Evolutionary conservation across 2,329 filamentous ascomycete species (phyloP).

Genomic region (Aspergillus floridensis): DNA sequence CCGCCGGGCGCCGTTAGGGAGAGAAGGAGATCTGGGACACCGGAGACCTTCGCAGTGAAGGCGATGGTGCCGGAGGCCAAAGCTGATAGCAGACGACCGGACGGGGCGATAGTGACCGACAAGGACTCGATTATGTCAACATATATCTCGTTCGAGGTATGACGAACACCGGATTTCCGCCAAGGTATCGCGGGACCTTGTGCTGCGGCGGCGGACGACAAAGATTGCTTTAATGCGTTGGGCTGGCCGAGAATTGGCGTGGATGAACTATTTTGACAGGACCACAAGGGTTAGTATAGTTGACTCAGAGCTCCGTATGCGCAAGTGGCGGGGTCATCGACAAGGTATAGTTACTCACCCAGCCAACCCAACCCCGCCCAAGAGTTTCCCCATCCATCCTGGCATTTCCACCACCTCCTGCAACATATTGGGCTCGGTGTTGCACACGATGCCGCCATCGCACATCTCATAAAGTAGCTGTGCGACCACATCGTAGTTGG

Average conservation of each 20-base stretch:
- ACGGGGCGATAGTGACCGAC: slow-evolving; percentile 83
- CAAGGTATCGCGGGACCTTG: slow-evolving; percentile 68
- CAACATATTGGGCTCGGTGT: slow-evolving; percentile 89
- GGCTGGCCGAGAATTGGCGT: slow-evolving; percentile 42
- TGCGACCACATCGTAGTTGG: slow-evolving; percentile 87
- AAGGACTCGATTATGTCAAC: slow-evolving; percentile 93
- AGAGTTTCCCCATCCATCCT: slow-evolving; percentile 80
- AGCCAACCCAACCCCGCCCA: slow-evolving; percentile 83
- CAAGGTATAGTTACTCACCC: slow-evolving; percentile 50
- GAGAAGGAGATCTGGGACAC: slow-evolving; percentile 84
- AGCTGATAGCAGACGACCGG: slow-evolving; percentile 79
- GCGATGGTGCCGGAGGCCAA: slow-evolving; percentile 89
- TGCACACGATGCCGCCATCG: slow-evolving; percentile 83
- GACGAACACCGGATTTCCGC: slow-evolving; percentile 86
- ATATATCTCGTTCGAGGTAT: slow-evolving; percentile 96
- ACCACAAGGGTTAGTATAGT: background rate
- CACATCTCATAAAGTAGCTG: slow-evolving; percentile 96
- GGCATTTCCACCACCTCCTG: slow-evolving; percentile 90
- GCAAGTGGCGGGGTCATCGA: background rate
- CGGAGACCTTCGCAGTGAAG: slow-evolving; percentile 92
- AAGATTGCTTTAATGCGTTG: slow-evolving; percentile 42
- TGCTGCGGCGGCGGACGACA: slow-evolving; percentile 33
- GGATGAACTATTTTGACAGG: slow-evolving; percentile 27
- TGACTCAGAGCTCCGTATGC: background rate
- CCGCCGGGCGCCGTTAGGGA: slow-evolving; percentile 76